Evolutionary conservation across 805 yeast species (phyloP), one percentile per base, ranked within the genome.

Genomic region (Saccharomycopsis microspora): DNA sequence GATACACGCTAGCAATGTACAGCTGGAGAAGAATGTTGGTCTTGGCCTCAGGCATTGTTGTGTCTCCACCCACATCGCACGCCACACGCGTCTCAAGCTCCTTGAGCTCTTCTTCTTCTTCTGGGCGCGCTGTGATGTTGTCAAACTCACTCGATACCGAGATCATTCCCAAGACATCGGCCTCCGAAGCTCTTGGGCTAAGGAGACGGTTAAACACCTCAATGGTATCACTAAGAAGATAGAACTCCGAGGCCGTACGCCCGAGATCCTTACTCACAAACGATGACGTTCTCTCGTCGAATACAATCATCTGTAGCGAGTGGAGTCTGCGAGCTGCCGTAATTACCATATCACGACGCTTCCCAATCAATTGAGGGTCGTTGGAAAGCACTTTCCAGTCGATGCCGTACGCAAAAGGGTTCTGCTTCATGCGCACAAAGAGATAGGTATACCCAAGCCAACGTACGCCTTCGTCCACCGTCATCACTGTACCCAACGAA

Each of bases 371-470:
- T 55, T 79, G 72, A 0, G 96, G 95, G 62, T 93, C 99, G 19
- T 81, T 81, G 29, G 78, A 76, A 1, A 94, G 60, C 54, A 87
- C 95, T 53, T 76, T 76, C 93, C 96, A 88, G 42, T 78, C 86
- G 42, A 94, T 77, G 31, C 95, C 98, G 59, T 93, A 93, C 0
- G 84, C 82, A 60, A 88, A 81, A 2, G 99, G 98, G 54, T 88
- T 90, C 59, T 87, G 85, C 50, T 83, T 78, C 98, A 93, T 93
- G 49, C 99, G 70, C 3, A 90, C 97, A 66, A 77, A 82, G 75
- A 93, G 71, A 59, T 93, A 93, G 0, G 98, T 93, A 57, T 94
- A 93, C 3, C 98, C 97, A n/a, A 93, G 69, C 99, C 99, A 93
- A 54, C 82, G 86, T 0, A 93, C 83, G 48, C 89, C 99, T 65